A percentile compares a stretch with the other conserved stretches of the same genome.
These are phyloP conservation scores for Zoysia japonica DNA, from an alignment of 176 grass and related monocot species.

Conservation along the genomic window DNA sequence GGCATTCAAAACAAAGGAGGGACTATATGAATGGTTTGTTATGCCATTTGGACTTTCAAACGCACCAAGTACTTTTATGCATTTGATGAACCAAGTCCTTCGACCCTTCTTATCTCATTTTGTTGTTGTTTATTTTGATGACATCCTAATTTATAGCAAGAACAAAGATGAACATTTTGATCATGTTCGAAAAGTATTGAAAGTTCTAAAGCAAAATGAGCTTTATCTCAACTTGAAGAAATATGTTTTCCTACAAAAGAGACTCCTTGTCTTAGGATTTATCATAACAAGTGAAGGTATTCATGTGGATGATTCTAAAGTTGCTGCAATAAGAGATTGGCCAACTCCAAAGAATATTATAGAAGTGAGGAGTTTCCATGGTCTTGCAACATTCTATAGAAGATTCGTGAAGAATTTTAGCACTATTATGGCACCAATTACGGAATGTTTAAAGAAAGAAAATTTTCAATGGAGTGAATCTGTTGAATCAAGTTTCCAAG, in stretches of 20 bases:
- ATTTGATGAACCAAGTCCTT: slow-evolving; percentile 18
- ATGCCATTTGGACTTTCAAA: slow-evolving; percentile 32
- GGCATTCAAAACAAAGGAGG: neutral
- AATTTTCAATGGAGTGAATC: neutral
- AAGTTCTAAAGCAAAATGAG: neutral
- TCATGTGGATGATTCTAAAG: neutral
- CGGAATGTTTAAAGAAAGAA: neutral
- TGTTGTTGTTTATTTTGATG: slow-evolving; percentile 1
- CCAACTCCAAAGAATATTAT: neutral
- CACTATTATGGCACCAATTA: slow-evolving; percentile 6
- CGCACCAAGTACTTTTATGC: neutral
- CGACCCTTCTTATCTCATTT: neutral
- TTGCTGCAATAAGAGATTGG: neutral
- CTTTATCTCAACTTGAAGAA: slow-evolving; percentile 13
- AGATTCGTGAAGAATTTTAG: neutral
- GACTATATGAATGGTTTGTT: neutral
- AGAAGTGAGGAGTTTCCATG: neutral
- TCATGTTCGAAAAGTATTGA: neutral
- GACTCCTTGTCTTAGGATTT: neutral
- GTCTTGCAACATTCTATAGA: slow-evolving; percentile 15
- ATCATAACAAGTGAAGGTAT: neutral
- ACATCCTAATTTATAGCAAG: slow-evolving; percentile 3
- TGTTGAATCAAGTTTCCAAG: neutral
- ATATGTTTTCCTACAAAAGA: neutral
- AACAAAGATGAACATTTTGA: neutral